Conservation (phyloP, 345 rosid genomes). For the Reutealis trisperma region DNA sequence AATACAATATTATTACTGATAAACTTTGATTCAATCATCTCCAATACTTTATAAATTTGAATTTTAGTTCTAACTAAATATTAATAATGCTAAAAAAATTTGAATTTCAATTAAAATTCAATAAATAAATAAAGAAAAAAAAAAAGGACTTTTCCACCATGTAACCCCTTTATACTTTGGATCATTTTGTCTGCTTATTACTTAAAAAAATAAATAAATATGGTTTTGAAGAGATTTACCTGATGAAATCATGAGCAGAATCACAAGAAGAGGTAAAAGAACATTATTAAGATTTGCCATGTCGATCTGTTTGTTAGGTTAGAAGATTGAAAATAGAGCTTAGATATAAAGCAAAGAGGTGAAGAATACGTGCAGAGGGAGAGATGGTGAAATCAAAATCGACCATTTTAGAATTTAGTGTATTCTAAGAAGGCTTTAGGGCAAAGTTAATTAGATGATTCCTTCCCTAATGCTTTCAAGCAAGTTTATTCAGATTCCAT, state of each 20-base stretch:
- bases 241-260: slow-evolving; percentile 34
- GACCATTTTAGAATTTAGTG: background rate
- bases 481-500: slow-evolving; percentile 50
- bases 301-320: background rate
- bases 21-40: no score
- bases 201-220: background rate
- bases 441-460: slow-evolving; percentile 32
- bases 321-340: background rate
- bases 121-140: background rate
- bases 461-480: slow-evolving; percentile 46
- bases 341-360: slow-evolving; percentile 24
- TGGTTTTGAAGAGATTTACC: slow-evolving; percentile 31
- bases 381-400: slow-evolving; percentile 3
- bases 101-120: background rate
- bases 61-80: no score
- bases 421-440: slow-evolving; percentile 6
- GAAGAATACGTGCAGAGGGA: slow-evolving; percentile 51
- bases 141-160: background rate
- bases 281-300: slow-evolving; percentile 39
- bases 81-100: no score
- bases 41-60: no score
- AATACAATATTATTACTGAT: no score
- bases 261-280: slow-evolving; percentile 32
- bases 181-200: no score
- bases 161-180: no score